Base-by-base conservation (phyloP, 2,329 filamentous ascomycete genomes). In the Dactylonectria macrodidyma region DNA sequence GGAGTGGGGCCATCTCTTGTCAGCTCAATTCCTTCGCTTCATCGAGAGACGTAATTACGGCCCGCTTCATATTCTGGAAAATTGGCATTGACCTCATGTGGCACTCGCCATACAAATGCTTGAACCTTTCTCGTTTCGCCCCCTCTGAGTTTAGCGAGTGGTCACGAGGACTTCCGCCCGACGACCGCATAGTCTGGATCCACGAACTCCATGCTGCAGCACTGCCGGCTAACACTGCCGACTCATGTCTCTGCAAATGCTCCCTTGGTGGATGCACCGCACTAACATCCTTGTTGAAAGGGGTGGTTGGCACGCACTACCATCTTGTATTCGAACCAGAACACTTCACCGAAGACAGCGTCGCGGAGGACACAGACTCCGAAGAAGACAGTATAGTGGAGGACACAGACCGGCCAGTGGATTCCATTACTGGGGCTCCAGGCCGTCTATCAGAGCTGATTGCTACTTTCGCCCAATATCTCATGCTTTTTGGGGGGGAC, bases 241-340 rank as follows among this genome's bases (percentile, higher is more conserved):
- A 54, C 51, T 12, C 51, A 36, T 54, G 51, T 30, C 51, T 24
- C 26, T 54, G 51, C 33, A 34, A 36, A 54, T 54, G 51, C 51
- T 54, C 51, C n/a, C 51, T n/a, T 54, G 51, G 51, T 24, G 51
- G 51, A 19, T 54, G 51, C 51, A 54, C 51, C 30, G 26, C 51
- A 30, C n/a, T 54, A 36, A 33, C 33, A 54, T 54, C 24, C 51
- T 30, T 54, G 33, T 36, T 54, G 51, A 54, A 54, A 30, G 34
- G 16, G 51, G 24, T 12, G 51, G 51, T 54, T 54, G 11, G 19
- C 19, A 19, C 19, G 19, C 19, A 19, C 19, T 19, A 19, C 19
- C 19, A 19, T 19, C 19, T 19, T 19, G 19, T 19, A 54, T 54
- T 34, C 12, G 19, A 54, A 33, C 51, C 36, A n/a, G 30, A 34